Conservation (phyloP, 2,329 filamentous ascomycete genomes). For the Taxawa tesnikishii region DNA sequence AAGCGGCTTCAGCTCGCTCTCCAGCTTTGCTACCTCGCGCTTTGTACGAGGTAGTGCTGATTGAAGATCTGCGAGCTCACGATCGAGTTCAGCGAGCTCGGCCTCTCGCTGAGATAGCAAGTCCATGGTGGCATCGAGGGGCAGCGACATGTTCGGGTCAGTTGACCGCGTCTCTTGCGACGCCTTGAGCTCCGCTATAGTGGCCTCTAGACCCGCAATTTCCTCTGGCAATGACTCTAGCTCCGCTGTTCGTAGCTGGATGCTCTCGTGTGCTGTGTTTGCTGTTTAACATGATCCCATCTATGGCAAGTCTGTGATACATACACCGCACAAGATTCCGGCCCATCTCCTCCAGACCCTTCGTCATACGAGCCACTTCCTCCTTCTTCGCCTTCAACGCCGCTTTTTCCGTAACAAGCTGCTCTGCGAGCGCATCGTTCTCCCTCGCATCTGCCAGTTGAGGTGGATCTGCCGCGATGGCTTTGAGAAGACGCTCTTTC, state of each 20-base stretch:
- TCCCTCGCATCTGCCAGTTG: conserved; percentile 72
- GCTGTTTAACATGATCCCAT: not conserved
- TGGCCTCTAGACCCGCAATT: conserved; percentile 39
- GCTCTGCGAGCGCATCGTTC: conserved; percentile 64
- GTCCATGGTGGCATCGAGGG: conserved; percentile 29
- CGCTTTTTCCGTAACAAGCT: conserved; percentile 58
- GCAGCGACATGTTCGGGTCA: conserved; percentile 28
- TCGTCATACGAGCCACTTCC: conserved; percentile 37
- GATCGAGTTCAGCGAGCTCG: conserved; percentile 27
- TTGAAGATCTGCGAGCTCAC: conserved; percentile 38
- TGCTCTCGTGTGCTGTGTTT: conserved; percentile 37
- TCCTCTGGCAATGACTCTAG: conserved; percentile 38
- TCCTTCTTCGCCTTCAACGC: conserved; percentile 68
- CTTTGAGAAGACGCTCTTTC: conserved; percentile 92
- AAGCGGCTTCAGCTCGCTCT: conserved; percentile 55
- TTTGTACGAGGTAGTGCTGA: conserved; percentile 52
- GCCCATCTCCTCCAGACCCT: conserved; percentile 4
- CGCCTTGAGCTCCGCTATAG: conserved; percentile 33
- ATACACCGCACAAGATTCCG: conserved; percentile 1
- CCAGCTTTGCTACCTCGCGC: conserved; percentile 54
- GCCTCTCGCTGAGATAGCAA: conserved; percentile 27
- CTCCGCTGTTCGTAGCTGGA: conserved; percentile 39
- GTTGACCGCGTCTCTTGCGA: conserved; percentile 21
- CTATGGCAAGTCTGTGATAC: not conserved
- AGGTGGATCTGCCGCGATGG: conserved; percentile 82